Conservation (phyloP, 495 filamentous ascomycete species). For the Lepidopterella palustris region DNA sequence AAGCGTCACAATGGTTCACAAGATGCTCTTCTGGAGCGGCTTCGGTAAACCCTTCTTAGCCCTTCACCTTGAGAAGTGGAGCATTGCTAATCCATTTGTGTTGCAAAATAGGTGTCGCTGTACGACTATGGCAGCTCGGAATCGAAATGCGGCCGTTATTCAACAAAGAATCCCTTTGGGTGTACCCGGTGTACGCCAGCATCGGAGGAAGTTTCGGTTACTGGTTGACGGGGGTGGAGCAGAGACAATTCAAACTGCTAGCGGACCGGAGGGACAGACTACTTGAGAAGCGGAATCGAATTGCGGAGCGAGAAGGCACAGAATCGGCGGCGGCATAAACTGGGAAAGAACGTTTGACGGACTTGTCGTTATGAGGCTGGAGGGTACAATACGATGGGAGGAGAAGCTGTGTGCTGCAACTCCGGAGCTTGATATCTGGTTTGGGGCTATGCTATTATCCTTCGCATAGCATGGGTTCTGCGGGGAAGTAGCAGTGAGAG, state of each 20-base stretch:
- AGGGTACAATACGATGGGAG: background rate
- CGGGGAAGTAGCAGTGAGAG: background rate
- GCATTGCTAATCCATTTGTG: constrained; percentile 6
- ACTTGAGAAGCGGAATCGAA: constrained; percentile 62
- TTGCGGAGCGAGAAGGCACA: constrained; percentile 19
- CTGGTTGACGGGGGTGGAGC: constrained; percentile 83
- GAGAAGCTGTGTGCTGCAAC: background rate
- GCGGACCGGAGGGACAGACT: constrained; percentile 66
- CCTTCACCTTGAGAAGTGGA: background rate
- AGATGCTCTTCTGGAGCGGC: constrained; percentile 91
- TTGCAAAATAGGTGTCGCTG: constrained; percentile 63
- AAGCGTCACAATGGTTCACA: constrained; percentile 54
- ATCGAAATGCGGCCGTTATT: constrained; percentile 97
- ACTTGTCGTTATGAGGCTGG: background rate
- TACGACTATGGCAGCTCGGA: constrained; percentile 91
- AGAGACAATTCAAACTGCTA: constrained; percentile 67
- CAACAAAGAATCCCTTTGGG: constrained; percentile 68
- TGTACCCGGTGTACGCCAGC: constrained; percentile 82
- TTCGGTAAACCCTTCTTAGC: constrained; percentile 61
- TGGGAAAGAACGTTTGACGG: background rate
- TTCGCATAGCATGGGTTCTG: background rate
- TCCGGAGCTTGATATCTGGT: background rate
- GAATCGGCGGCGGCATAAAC: constrained; percentile 4
- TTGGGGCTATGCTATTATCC: background rate
- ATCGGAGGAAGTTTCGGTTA: constrained; percentile 90